These are phyloP conservation scores for Pelargonium myrrhifolium DNA, from an alignment of 441 rosid species.

Conservation along the genomic window DNA sequence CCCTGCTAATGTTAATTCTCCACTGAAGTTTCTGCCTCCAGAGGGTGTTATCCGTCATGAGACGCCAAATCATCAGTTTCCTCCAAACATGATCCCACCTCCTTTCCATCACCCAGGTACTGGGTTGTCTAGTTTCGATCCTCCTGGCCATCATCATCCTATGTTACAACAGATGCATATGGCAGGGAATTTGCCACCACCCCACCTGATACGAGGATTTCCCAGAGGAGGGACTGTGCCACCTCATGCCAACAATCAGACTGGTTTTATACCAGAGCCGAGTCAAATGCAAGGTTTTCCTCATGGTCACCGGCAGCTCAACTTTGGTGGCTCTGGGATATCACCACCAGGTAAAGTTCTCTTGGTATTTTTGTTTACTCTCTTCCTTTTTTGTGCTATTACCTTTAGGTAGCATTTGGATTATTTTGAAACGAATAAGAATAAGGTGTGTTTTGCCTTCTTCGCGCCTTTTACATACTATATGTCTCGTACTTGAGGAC, in stretches of 20 bases:
- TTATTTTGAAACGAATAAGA: neutral
- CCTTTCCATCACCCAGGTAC: conserved; percentile 49
- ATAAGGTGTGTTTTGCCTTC: neutral
- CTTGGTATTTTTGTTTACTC: neutral
- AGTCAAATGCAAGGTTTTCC: conserved; percentile 60
- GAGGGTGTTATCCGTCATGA: conserved; percentile 51
- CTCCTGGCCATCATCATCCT: conserved; percentile 39
- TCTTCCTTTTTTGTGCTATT: neutral
- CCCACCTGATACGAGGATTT: conserved; percentile 53
- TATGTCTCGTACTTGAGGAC: neutral
- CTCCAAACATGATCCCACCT: conserved; percentile 51
- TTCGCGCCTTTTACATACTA: neutral
- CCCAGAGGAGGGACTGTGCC: conserved; percentile 38
- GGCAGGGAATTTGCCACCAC: conserved; percentile 49
- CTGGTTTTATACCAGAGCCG: conserved; percentile 52
- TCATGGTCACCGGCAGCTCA: conserved; percentile 54
- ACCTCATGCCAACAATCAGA: conserved; percentile 49
- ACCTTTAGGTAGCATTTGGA: neutral
- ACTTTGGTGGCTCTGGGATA: conserved; percentile 39
- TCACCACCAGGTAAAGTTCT: conserved; percentile 46
- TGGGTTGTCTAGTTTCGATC: conserved; percentile 56
- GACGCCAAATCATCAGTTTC: conserved; percentile 49
- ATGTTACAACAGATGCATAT: conserved; percentile 61
- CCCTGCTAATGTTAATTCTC: conserved; percentile 47
- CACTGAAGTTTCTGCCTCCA: conserved; percentile 47